Base-by-base conservation (phyloP, 768 basidiomycete genomes). In the Chalciporus piperatus region DNA sequence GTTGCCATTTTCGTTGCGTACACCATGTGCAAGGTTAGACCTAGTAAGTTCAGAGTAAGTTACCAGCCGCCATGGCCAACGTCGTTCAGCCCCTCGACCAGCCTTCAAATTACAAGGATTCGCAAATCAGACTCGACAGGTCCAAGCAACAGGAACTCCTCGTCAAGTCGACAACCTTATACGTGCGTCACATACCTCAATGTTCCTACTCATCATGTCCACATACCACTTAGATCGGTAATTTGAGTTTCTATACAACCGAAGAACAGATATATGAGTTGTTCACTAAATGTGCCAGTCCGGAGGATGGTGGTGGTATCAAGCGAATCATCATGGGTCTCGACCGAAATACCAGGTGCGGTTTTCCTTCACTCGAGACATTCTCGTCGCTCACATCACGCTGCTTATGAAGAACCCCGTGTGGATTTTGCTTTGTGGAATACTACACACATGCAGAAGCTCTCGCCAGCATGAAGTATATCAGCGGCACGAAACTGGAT, bases 401-500 rank as follows among this genome's bases (percentile, higher is more conserved):
- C 9, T 48, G 13, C 38, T 60, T 51, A 49, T 59, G 28, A 63
- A 92, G 90, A 63, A 95, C 92, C 43, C 94, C 92, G 0, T 94
- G 92, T 62, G 88, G 96, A 20, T 94, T 97, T 70, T 94, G 96
- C 73, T 98, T 94, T 60, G 95, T 95, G 51, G 91, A 93, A 67
- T 99, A 91, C 67, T 98, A 98, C 67, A 92, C 92, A 10, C 93
- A 98, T 63, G 77, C 84, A 6, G 95, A 98, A 70, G 96, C 97
- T 16, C 76, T 97, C 37, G 90, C 93, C 38, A 86, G 88, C 55
- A 85, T 98, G 82, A 85, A 88, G 43, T 95, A 97, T 69, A 83
- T 98, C 61, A 93, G 90, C 45, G 97, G 96, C n/a, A 94, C 95
- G 32, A 98, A 98, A 74, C 84, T 99, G 19, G 97, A 99, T 70